Evolutionary conservation across 169 alveolate species (phyloP).

Genomic region (Sarcocystis neurona): DNA sequence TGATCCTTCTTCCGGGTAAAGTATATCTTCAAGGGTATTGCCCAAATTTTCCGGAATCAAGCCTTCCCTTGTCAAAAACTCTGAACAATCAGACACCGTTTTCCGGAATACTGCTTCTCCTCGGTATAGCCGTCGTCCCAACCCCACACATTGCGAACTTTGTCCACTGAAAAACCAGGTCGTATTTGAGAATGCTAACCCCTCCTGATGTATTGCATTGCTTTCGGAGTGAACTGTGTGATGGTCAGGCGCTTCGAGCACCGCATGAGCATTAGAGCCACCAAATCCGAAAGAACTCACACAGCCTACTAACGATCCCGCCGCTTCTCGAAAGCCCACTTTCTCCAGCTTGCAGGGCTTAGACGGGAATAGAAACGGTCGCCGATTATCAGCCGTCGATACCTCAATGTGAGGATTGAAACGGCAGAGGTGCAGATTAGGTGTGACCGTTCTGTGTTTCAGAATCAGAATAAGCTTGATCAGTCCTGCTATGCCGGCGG

Average conservation of each 20-base stretch:
- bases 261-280: constrained; percentile 62
- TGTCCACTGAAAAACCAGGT: constrained; percentile 68
- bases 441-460: constrained; percentile 69
- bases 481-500: constrained; percentile 73
- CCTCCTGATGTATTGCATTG: too few species aligned
- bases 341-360: constrained; percentile 43
- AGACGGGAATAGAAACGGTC: constrained; percentile 33
- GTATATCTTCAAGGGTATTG: constrained; percentile 49
- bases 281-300: constrained; percentile 74
- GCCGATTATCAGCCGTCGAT: neutral
- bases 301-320: constrained; percentile 55
- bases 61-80: neutral
- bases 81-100: constrained; percentile 58
- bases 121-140: constrained; percentile 61
- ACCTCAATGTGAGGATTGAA: constrained; percentile 73
- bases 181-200: too few species aligned
- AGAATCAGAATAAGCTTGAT: constrained; percentile 68
- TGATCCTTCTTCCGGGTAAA: constrained; percentile 44
- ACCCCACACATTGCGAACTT: constrained; percentile 66
- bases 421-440: constrained; percentile 69
- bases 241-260: constrained; percentile 15
- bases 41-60: constrained; percentile 19
- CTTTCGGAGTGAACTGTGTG: neutral
- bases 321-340: neutral
- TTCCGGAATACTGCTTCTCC: constrained; percentile 50